A percentile compares a stretch with the other conserved stretches of the same genome.
Evolutionary conservation across 78 protist species (phyloP).

Genomic region (Dictyostelium discoideum): DNA sequence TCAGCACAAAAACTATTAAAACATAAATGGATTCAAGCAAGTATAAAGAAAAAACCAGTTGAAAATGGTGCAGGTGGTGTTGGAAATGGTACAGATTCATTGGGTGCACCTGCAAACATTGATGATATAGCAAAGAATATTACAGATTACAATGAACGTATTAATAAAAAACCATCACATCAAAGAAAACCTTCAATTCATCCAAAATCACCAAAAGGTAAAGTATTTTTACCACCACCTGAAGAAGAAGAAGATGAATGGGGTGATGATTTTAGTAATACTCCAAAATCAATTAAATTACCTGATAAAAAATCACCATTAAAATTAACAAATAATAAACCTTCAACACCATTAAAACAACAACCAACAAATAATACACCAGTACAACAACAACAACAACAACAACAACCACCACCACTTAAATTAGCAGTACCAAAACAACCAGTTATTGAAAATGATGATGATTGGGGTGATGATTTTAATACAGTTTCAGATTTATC

Average conservation of each 20-base stretch:
- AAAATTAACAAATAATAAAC: neutral
- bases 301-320: constrained; percentile 41
- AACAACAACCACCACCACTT: neutral
- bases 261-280: constrained; percentile 69
- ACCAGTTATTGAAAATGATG: constrained; percentile 24
- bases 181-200: constrained; percentile 71
- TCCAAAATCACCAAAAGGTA: constrained; percentile 54
- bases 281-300: constrained; percentile 70
- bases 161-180: constrained; percentile 47
- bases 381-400: neutral
- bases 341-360: neutral
- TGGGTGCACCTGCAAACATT: constrained; percentile 60
- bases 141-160: constrained; percentile 71
- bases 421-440: constrained; percentile 30
- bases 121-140: constrained; percentile 78
- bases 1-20: constrained; percentile 88
- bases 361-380: neutral
- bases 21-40: constrained; percentile 89
- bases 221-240: constrained; percentile 50
- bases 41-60: constrained; percentile 24
- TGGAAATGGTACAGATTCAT: neutral
- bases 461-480: constrained; percentile 84
- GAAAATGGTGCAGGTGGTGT: neutral
- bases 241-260: constrained; percentile 75
- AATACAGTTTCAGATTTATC: constrained; percentile 69